A percentile compares a stretch with the other conserved stretches of the same genome.
Conservation (phyloP, 2,329 filamentous ascomycete genomes). For the Pseudogymnoascus sp. region DNA sequence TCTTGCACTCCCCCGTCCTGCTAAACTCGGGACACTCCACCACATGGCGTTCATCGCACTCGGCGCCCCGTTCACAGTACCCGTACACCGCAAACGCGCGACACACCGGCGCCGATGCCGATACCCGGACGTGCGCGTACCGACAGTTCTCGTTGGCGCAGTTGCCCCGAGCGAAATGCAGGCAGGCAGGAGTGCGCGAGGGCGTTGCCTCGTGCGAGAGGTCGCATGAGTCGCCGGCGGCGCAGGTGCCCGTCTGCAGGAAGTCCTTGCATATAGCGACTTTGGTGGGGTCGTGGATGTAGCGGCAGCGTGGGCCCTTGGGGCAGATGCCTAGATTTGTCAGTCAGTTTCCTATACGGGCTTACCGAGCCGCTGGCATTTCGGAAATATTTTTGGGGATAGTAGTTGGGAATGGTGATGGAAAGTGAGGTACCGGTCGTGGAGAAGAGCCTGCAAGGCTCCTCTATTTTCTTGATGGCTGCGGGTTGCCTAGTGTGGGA, state of each 20-base stretch:
- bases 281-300: conserved; percentile 74
- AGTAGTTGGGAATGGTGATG: conserved; percentile 14
- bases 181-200: conserved; percentile 77
- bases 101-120: conserved; percentile 72
- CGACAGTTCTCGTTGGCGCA: conserved; percentile 81
- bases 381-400: not conserved
- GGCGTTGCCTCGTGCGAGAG: conserved; percentile 80
- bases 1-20: conserved; percentile 78
- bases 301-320: conserved; percentile 72
- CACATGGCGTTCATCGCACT: conserved; percentile 75
- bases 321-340: conserved; percentile 65
- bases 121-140: conserved; percentile 77
- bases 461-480: conserved; percentile 57
- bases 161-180: conserved; percentile 83
- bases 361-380: not conserved
- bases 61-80: conserved; percentile 75
- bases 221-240: conserved; percentile 71
- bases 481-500: conserved; percentile 29
- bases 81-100: conserved; percentile 75
- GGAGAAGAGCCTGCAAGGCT: conserved; percentile 65
- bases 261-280: conserved; percentile 87
- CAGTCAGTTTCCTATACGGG: not conserved
- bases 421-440: conserved; percentile 50
- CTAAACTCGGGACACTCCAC: conserved; percentile 93
- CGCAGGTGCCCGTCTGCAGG: conserved; percentile 70